phyloP scores from a whole-genome alignment of 2,329 filamentous ascomycete genomes.

The Colletotrichum lupini region DNA sequence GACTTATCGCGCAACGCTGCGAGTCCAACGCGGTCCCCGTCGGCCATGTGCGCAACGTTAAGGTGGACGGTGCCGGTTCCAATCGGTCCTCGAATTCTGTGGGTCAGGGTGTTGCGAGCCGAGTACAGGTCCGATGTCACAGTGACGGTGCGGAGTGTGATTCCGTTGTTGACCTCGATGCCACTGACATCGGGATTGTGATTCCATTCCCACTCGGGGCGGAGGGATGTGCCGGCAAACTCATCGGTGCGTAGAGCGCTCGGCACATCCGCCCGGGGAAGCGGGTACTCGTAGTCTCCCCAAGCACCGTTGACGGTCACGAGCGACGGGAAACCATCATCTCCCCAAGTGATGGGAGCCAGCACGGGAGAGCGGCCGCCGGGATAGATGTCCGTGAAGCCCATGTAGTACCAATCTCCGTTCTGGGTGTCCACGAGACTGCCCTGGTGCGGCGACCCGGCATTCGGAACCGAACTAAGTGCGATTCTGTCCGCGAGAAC shows the following conservation, averaged over 20 bases:
- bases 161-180: conserved; percentile 46
- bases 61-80: conserved; percentile 58
- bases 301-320: conserved; percentile 56
- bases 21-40: conserved; percentile 61
- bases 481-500: conserved; percentile 52
- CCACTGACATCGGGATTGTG: conserved; percentile 65
- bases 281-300: conserved; percentile 53
- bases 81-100: conserved; percentile 57
- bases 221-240: conserved; percentile 47
- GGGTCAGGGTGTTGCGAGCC: conserved; percentile 55
- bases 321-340: conserved; percentile 58
- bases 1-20: conserved; percentile 58
- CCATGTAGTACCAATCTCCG: conserved; percentile 68
- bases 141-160: conserved; percentile 57
- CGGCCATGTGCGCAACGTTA: conserved; percentile 56
- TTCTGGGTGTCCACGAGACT: conserved; percentile 61
- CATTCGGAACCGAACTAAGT: conserved; percentile 51
- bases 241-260: conserved; percentile 21
- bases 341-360: conserved; percentile 59
- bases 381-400: conserved; percentile 65
- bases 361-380: conserved; percentile 64
- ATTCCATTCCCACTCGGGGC: conserved; percentile 67
- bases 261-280: conserved; percentile 27
- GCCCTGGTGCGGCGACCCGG: conserved; percentile 63
- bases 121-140: conserved; percentile 60